phyloP scores from a whole-genome alignment of 805 yeast species.

The Pichia deserticola region DNA sequence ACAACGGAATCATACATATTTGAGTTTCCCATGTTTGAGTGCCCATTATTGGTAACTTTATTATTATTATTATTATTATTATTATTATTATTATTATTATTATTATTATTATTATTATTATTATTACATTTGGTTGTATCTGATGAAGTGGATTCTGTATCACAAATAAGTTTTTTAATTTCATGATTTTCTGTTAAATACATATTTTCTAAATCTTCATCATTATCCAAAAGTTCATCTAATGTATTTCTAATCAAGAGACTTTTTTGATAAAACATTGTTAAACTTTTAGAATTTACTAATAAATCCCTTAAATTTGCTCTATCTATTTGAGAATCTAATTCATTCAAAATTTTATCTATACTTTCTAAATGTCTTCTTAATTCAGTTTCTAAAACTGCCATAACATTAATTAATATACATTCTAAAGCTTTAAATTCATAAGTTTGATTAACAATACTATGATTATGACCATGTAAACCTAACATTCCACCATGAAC shows the following conservation, averaged over 20 bases:
- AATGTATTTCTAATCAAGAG: slow-evolving; percentile 69
- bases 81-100: neutral
- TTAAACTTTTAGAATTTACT: slow-evolving; percentile 62
- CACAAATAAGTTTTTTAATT: slow-evolving; percentile 10
- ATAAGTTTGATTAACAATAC: slow-evolving; percentile 38
- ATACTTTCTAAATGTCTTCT: slow-evolving; percentile 50
- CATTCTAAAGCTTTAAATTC: slow-evolving; percentile 83
- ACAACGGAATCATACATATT: neutral
- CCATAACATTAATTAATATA: slow-evolving; percentile 72
- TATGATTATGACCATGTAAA: slow-evolving; percentile 1
- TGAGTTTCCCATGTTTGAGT: neutral
- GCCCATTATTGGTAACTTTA: too few relatives aligned
- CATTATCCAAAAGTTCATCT: slow-evolving; percentile 79
- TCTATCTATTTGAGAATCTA: slow-evolving; percentile 77
- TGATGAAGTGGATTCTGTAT: neutral
- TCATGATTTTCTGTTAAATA: slow-evolving; percentile 45
- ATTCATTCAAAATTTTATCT: slow-evolving; percentile 55
- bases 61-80: neutral
- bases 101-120: neutral
- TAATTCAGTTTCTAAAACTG: slow-evolving; percentile 69
- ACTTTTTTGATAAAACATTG: slow-evolving; percentile 69
- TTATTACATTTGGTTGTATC: neutral
- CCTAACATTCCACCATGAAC: slow-evolving; percentile 22
- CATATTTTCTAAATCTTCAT: slow-evolving; percentile 78
- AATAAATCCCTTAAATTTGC: slow-evolving; percentile 65